A percentile compares a stretch with the other conserved stretches of the same genome.
Evolutionary conservation across 305 asterid genomes (phyloP).

Genomic region (Nicotiana rustica): DNA sequence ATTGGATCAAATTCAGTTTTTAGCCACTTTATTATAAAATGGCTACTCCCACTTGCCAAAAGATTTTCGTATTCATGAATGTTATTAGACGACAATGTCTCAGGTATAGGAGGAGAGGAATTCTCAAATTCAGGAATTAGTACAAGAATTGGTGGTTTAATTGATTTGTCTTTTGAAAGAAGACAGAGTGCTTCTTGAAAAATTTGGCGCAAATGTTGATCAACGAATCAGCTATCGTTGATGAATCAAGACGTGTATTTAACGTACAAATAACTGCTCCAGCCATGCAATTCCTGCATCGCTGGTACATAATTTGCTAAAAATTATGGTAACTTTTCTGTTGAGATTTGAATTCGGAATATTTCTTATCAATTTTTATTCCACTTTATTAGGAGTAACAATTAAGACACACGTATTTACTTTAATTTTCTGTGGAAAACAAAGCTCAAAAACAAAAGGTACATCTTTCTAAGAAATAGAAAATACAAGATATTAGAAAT

Average conservation of each 20-base stretch:
- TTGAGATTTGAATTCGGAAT: too few relatives aligned
- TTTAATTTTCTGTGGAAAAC: too few relatives aligned
- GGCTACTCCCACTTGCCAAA: neutral
- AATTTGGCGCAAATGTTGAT: constrained; percentile 30
- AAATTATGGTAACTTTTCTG: too few relatives aligned
- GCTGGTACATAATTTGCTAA: constrained; percentile 27
- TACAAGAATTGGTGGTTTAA: constrained; percentile 38
- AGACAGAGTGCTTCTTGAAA: constrained; percentile 23
- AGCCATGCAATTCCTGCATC: constrained; percentile 35
- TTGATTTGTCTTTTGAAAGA: constrained; percentile 22
- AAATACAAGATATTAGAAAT: too few relatives aligned
- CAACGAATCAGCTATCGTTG: constrained; percentile 37
- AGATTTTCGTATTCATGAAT: constrained; percentile 13
- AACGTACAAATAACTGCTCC: constrained; percentile 39
- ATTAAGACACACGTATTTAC: too few relatives aligned
- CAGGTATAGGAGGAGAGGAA: neutral
- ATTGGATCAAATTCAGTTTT: constrained; percentile 36
- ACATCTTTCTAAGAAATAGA: too few relatives aligned
- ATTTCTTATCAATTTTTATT: too few relatives aligned
- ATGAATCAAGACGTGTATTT: constrained; percentile 36
- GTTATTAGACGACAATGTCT: too few relatives aligned
- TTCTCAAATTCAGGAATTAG: constrained; percentile 20
- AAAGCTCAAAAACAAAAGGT: too few relatives aligned
- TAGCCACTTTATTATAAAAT: neutral
- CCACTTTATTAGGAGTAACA: too few relatives aligned